Evolutionary conservation across 2,329 filamentous ascomycete genomes (phyloP).

Genomic region (Lizonia empirigonia): DNA sequence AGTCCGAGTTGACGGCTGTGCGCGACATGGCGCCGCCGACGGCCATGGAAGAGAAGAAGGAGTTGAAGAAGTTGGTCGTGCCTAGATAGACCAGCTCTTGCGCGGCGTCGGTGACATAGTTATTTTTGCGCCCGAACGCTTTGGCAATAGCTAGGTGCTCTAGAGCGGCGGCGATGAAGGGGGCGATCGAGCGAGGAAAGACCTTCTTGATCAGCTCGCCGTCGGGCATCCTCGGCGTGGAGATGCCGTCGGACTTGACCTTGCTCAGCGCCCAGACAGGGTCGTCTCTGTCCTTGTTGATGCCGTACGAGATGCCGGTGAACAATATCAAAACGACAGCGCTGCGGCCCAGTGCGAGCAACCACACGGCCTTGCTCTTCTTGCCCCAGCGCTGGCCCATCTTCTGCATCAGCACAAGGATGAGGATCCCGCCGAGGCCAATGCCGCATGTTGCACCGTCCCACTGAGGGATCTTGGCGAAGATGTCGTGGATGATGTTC

Average conservation of each 20-base stretch:
- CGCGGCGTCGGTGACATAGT: constrained; percentile 67
- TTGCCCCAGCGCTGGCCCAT: constrained; percentile 65
- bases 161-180: constrained; percentile 65
- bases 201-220: constrained; percentile 59
- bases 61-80: constrained; percentile 66
- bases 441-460: constrained; percentile 65
- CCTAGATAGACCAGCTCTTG: constrained; percentile 70
- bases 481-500: constrained; percentile 64
- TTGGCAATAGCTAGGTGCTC: constrained; percentile 70
- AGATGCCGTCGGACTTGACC: constrained; percentile 62
- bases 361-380: constrained; percentile 63
- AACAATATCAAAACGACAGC: constrained; percentile 66
- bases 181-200: constrained; percentile 61
- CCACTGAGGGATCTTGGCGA: constrained; percentile 61
- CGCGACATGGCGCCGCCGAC: constrained; percentile 70
- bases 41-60: constrained; percentile 69
- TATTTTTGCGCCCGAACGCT: constrained; percentile 66
- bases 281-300: constrained; percentile 59
- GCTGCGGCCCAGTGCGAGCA: constrained; percentile 64
- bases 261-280: constrained; percentile 65
- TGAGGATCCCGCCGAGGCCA: constrained; percentile 62
- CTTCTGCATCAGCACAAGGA: constrained; percentile 63
- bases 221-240: constrained; percentile 57
- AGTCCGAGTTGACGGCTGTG: constrained; percentile 70
- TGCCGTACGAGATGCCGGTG: constrained; percentile 66